These are phyloP conservation scores for Lycium barbarum DNA, from an alignment of 257 asterid genomes.

Conservation along the genomic window DNA sequence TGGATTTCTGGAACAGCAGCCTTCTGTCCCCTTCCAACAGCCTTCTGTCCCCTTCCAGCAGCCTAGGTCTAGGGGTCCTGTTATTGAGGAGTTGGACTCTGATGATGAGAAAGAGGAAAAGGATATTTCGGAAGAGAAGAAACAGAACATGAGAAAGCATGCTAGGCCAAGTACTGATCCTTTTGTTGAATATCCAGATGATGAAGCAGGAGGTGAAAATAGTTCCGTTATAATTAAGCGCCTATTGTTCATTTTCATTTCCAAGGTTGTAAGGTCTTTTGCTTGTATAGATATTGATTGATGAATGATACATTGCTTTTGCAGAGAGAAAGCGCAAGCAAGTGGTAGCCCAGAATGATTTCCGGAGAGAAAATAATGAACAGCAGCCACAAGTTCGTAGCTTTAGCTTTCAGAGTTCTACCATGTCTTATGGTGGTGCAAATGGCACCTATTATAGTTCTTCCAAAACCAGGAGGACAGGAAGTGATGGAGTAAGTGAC, in stretches of 20 bases:
- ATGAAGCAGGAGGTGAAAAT: slow-evolving; percentile 65
- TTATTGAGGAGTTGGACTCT: slow-evolving; percentile 89
- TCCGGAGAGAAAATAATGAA: slow-evolving; percentile 40
- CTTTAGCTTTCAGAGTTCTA: slow-evolving; percentile 80
- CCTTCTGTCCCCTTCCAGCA: slow-evolving; percentile 25
- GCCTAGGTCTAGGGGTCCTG: slow-evolving; percentile 60
- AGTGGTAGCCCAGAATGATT: slow-evolving; percentile 47
- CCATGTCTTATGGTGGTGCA: slow-evolving; percentile 81
- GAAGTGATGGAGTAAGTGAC: slow-evolving; percentile 86
- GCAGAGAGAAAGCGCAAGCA: slow-evolving; percentile 68
- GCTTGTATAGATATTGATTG: slow-evolving; percentile 1
- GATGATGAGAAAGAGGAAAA: slow-evolving; percentile 72
- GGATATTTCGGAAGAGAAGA: slow-evolving; percentile 43
- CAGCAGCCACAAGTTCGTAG: slow-evolving; percentile 64
- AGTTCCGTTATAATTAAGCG: neutral
- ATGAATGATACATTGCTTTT: slow-evolving; percentile 19
- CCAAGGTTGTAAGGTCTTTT: neutral
- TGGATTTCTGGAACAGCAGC: slow-evolving; percentile 57
- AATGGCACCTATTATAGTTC: slow-evolving; percentile 81
- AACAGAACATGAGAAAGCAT: slow-evolving; percentile 75
- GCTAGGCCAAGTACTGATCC: slow-evolving; percentile 74
- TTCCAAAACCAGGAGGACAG: slow-evolving; percentile 73
- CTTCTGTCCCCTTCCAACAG: slow-evolving; percentile 44
- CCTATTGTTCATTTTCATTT: neutral
- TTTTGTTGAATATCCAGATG: slow-evolving; percentile 73